phyloP scores from a whole-genome alignment of 768 basidiomycete genomes.

The Lactarius evosmus region DNA sequence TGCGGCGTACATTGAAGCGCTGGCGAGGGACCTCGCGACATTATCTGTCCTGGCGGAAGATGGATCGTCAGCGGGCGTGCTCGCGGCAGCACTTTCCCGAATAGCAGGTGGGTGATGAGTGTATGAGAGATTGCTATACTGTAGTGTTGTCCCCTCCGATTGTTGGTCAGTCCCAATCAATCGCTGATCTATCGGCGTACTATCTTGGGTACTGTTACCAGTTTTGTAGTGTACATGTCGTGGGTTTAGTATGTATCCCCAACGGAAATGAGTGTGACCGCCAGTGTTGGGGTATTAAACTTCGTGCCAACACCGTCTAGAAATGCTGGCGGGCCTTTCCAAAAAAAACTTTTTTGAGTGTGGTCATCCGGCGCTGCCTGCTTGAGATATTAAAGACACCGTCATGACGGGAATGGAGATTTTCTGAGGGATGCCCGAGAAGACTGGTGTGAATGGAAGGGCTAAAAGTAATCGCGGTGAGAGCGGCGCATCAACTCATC shows the following conservation, averaged over 20 bases:
- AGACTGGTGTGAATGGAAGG: not conserved
- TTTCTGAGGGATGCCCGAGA: not conserved
- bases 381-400: not conserved
- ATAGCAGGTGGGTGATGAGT: not conserved
- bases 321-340: not conserved
- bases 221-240: not conserved
- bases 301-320: not conserved
- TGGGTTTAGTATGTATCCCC: not conserved
- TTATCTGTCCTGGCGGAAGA: constrained; percentile 23
- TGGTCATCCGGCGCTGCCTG: not conserved
- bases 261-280: not conserved
- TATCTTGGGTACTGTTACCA: not conserved
- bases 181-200: not conserved
- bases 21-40: constrained; percentile 30
- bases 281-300: not conserved
- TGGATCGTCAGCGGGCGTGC: constrained; percentile 21
- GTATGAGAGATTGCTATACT: not conserved
- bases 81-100: constrained; percentile 18
- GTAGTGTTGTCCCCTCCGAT: not conserved
- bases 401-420: not conserved
- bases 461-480: not conserved
- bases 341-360: not conserved
- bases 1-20: constrained; percentile 35
- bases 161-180: not conserved
- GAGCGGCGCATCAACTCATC: not conserved